Base-by-base conservation (phyloP, 2,329 filamentous ascomycete species). In the Calonectria hawksworthii region DNA sequence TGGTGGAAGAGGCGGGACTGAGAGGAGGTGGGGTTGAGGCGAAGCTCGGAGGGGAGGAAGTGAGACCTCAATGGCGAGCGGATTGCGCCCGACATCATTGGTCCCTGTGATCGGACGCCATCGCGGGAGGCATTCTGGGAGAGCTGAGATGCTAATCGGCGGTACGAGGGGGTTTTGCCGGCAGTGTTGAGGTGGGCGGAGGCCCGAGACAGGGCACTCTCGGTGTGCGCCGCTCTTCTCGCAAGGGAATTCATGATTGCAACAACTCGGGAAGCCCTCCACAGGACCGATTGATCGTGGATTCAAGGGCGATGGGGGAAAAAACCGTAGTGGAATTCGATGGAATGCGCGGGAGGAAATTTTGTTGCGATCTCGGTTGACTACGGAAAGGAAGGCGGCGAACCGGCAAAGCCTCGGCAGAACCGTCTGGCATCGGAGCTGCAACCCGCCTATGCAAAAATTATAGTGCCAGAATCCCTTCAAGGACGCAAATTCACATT, bases 151-250 rank as follows among this genome's bases (percentile, higher is more conserved):
- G 82, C 83, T 87, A 90, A 86, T 84, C 88, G 86, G 80, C 86
- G 84, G 77, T 87, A 88, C 28, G 88, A 87, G 71, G 88, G 88
- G 68, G 87, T 86, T 84, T 86, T 88, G 82, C 86, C 84, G 76
- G 85, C 81, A 70, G 85, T 83, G 69, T 84, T 73, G 76, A 75
- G 77, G 64, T 86, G 84, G 72, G 85, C 82, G 77, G 87, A 85
- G 68, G 85, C 85, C 82, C 87, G 84, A 23, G 85, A 82, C 54
- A 89, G 82, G 77, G 84, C 84, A 78, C 83, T 83, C 75, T 88
- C 84, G 78, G 87, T 83, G 77, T 84, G 84, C 54, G 78, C 80
- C 70, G 82, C 86, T 85, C 86, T 88, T 86, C 82, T 86, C 79
- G 86, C 83, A 72, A 89, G 80, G 73, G 87, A 85, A 80, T 86